Conservation (phyloP, 352 stramenopile genomes). For the Pythium scleroteichum region DNA sequence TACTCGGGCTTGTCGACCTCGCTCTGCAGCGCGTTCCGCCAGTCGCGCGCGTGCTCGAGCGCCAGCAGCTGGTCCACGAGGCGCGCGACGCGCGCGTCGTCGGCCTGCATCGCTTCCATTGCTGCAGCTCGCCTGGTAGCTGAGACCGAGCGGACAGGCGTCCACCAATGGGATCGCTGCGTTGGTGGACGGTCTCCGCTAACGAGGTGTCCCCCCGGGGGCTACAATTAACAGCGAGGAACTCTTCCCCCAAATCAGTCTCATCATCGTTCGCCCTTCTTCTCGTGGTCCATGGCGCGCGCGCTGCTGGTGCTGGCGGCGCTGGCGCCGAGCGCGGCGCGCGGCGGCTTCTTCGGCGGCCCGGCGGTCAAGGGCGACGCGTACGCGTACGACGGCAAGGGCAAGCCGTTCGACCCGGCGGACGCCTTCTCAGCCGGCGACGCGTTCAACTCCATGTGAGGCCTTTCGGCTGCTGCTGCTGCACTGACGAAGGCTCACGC, state of each 20-base stretch:
- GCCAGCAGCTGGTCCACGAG: constrained; percentile 49
- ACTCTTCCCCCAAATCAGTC: constrained; percentile 1
- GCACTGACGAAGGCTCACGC: too few species aligned
- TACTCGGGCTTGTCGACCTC: constrained; percentile 56
- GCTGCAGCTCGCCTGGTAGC: too few species aligned
- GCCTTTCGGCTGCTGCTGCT: too few species aligned
- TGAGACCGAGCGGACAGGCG: too few species aligned
- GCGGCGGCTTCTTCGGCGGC: constrained; percentile 44
- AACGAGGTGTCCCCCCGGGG: neutral
- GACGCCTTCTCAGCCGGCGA: constrained; percentile 49
- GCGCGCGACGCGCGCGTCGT: constrained; percentile 49
- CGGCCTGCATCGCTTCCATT: constrained; percentile 27
- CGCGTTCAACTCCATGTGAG: constrained; percentile 54
- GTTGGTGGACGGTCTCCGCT: neutral
- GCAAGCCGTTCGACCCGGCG: constrained; percentile 41
- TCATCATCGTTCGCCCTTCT: constrained; percentile 2
- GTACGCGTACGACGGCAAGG: constrained; percentile 60
- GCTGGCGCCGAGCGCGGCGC: constrained; percentile 10
- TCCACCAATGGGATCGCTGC: constrained; percentile 11
- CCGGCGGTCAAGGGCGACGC: constrained; percentile 45
- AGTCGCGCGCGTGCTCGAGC: constrained; percentile 47
- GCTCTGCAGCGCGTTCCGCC: constrained; percentile 51
- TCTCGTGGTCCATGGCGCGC: neutral
- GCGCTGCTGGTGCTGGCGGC: constrained; percentile 3
- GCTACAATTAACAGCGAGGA: neutral